Conservation (phyloP, 1,284 basidiomycete species). For the Schizophyllum amplum region DNA sequence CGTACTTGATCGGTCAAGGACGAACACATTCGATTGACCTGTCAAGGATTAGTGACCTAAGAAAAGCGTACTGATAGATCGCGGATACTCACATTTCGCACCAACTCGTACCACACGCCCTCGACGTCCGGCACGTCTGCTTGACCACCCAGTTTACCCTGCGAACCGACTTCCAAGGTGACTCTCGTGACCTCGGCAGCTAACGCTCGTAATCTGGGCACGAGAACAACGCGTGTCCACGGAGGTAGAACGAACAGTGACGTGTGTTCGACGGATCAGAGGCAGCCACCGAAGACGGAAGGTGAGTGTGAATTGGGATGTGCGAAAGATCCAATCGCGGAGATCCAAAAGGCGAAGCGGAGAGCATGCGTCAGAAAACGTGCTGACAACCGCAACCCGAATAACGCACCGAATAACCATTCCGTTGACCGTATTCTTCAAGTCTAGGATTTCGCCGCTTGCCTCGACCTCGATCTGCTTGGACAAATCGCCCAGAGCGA, state of each 20-base stretch:
- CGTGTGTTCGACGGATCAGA: neutral
- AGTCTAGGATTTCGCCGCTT: conserved; percentile 91
- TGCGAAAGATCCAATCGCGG: neutral
- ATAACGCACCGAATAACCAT: conserved; percentile 71
- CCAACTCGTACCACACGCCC: conserved; percentile 91
- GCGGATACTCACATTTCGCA: conserved; percentile 62
- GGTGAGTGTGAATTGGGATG: neutral
- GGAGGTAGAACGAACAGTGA: neutral
- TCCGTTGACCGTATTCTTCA: conserved; percentile 97
- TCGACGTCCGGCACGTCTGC: conserved; percentile 92
- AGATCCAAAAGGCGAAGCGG: neutral
- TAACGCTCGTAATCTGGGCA: conserved; percentile 62
- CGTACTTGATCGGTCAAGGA: conserved; percentile 93
- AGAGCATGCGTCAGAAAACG: neutral
- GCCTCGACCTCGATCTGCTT: conserved; percentile 98
- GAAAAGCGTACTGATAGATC: neutral
- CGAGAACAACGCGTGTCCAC: neutral
- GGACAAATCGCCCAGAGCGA: conserved; percentile 90
- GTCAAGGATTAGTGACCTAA: conserved; percentile 1
- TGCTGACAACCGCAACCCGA: neutral
- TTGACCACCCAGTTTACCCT: conserved; percentile 87
- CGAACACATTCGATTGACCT: conserved; percentile 92
- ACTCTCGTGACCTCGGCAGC: conserved; percentile 97
- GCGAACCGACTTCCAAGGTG: conserved; percentile 85
- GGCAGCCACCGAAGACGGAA: neutral